Conservation (phyloP, 2,329 filamentous ascomycete genomes). For the Colletotrichum chlorophyti region DNA sequence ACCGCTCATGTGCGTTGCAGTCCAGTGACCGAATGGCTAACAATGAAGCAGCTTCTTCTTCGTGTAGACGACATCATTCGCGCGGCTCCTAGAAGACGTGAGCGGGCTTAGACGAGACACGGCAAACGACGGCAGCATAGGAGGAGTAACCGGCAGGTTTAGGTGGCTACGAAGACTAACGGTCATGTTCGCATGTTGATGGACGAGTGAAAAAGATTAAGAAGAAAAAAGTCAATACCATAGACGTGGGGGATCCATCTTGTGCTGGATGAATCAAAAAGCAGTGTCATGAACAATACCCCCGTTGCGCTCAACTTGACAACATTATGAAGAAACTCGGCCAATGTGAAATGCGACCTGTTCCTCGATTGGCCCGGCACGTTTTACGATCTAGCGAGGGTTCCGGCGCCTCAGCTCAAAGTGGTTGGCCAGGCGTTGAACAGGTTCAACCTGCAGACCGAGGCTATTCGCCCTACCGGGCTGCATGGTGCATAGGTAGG, state of each 20-base stretch:
- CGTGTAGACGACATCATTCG: conserved; percentile 98
- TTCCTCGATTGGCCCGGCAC: no score
- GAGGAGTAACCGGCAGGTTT: conserved; percentile 13
- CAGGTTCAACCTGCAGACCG: background rate
- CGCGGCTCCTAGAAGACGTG: conserved; percentile 83
- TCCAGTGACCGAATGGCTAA: conserved; percentile 14
- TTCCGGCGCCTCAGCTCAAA: background rate
- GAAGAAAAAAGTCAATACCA: conserved; percentile 24
- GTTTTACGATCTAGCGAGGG: no score
- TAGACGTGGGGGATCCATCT: conserved; percentile 24
- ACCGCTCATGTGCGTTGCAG: background rate
- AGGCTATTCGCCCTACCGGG: background rate
- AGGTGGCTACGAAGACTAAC: conserved; percentile 3
- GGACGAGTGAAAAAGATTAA: conserved; percentile 1
- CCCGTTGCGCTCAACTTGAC: background rate
- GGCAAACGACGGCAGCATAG: conserved; percentile 10
- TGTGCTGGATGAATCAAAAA: conserved; percentile 27
- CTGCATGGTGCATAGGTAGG: background rate
- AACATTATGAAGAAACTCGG: no score
- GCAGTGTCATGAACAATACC: conserved; percentile 21
- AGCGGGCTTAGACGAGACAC: conserved; percentile 65
- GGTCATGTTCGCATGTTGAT: conserved; percentile 19
- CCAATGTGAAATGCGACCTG: no score
- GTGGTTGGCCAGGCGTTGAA: background rate
- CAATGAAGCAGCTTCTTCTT: conserved; percentile 74